phyloP scores from a whole-genome alignment of 352 stramenopile species.

The Globisporangium splendens region DNA sequence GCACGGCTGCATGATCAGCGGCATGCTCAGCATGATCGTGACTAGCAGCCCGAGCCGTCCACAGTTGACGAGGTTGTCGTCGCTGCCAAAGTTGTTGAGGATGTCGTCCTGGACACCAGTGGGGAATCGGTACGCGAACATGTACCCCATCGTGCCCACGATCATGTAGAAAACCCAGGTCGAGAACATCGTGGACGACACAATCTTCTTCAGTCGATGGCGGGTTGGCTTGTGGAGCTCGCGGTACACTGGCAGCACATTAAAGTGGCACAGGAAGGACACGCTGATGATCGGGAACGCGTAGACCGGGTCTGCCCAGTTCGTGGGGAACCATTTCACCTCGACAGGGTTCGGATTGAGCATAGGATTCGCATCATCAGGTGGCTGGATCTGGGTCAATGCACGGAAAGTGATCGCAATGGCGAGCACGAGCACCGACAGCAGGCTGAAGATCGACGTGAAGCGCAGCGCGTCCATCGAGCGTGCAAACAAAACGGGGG shows the following conservation, averaged over 20 bases:
- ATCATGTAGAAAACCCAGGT: slow-evolving; percentile 93
- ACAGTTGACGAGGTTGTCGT: slow-evolving; percentile 79
- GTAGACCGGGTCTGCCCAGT: slow-evolving; percentile 66
- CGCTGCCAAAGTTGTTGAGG: slow-evolving; percentile 81
- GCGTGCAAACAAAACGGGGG: slow-evolving; percentile 63
- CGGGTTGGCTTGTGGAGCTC: slow-evolving; percentile 94
- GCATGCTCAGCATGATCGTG: slow-evolving; percentile 81
- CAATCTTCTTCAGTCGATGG: slow-evolving; percentile 87
- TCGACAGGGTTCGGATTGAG: slow-evolving; percentile 6
- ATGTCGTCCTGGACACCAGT: slow-evolving; percentile 79
- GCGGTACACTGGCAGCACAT: slow-evolving; percentile 96
- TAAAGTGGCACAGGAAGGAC: slow-evolving; percentile 97
- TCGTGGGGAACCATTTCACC: slow-evolving; percentile 51
- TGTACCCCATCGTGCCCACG: slow-evolving; percentile 90
- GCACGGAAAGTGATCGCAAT: slow-evolving; percentile 68
- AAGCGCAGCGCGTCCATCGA: slow-evolving; percentile 80
- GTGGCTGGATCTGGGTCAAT: slow-evolving; percentile 13
- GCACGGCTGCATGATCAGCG: slow-evolving; percentile 85
- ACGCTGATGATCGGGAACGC: slow-evolving; percentile 95
- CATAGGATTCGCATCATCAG: slow-evolving; percentile 6
- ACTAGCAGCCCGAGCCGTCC: slow-evolving; percentile 72
- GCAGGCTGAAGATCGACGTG: slow-evolving; percentile 76
- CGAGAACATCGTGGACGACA: slow-evolving; percentile 91
- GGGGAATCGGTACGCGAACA: slow-evolving; percentile 73
- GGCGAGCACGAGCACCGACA: slow-evolving; percentile 71